A percentile compares a stretch with the other conserved stretches of the same genome.
Conservation (phyloP, 2,329 filamentous ascomycete genomes). For the Botrytis pseudocinerea region DNA sequence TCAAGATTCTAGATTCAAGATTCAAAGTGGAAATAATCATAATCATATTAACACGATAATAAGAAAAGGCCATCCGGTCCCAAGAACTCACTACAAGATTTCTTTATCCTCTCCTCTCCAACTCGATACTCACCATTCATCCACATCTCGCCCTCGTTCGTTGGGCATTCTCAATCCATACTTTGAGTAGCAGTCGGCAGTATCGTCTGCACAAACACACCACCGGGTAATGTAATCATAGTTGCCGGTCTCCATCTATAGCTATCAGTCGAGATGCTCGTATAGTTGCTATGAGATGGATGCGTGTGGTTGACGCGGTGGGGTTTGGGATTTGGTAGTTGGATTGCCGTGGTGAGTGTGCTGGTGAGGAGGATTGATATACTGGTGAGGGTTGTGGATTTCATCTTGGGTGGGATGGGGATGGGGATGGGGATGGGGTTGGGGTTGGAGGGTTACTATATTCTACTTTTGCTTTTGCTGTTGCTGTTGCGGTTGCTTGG, state of each 20-base stretch:
- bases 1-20: no score
- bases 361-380: neutral
- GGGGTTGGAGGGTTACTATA: neutral
- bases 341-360: neutral
- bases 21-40: neutral
- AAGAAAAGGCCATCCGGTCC: neutral
- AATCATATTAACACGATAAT: neutral
- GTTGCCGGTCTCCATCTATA: neutral
- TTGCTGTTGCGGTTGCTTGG: no score
- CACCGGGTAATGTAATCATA: neutral
- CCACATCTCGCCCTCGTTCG: neutral
- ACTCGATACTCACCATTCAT: neutral
- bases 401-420: slow-evolving; percentile 1
- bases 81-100: neutral
- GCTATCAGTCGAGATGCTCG: neutral
- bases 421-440: neutral
- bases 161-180: neutral
- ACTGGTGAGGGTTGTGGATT: neutral
- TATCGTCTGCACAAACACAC: neutral
- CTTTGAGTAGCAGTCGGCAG: neutral
- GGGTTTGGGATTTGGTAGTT: neutral
- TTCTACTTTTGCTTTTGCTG: neutral
- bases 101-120: neutral
- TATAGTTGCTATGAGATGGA: neutral
- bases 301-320: neutral